Percentiles rank a stretch among this genome's conserved stretches.
phyloP scores from a whole-genome alignment of 202 grass and related monocot species.

The Cymbopogon flexuosus region DNA sequence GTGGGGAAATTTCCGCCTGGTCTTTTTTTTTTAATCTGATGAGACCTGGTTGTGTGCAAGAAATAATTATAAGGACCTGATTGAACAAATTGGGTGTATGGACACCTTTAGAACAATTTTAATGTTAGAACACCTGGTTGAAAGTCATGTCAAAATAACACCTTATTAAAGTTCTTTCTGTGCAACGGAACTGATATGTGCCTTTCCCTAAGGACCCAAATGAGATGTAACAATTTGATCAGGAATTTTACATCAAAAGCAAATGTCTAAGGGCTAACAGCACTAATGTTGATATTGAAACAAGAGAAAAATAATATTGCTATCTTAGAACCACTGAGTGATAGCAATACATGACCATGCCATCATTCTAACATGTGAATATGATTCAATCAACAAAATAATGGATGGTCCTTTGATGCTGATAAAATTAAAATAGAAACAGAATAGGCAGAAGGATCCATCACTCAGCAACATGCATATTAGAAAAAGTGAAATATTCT shows the following conservation, averaged over 20 bases:
- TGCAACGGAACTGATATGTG: constrained; percentile 8
- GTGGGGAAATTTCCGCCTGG: neutral
- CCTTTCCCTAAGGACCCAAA: constrained; percentile 13
- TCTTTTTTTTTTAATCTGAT: neutral
- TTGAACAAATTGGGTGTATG: neutral
- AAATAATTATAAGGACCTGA: neutral
- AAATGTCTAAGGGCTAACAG: neutral
- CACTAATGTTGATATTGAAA: constrained; percentile 1
- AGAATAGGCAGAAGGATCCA: neutral
- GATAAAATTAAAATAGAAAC: constrained; percentile 22
- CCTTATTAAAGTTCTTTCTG: neutral
- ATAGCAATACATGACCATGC: constrained; percentile 7
- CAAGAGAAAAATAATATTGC: neutral
- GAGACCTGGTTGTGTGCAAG: neutral
- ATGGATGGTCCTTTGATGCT: neutral
- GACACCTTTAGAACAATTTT: neutral
- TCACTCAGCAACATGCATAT: neutral
- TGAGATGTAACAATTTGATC: constrained; percentile 8
- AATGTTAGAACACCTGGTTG: neutral
- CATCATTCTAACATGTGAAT: neutral
- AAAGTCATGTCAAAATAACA: neutral
- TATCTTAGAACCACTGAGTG: neutral
- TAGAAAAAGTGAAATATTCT: constrained; percentile 7
- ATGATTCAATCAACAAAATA: constrained; percentile 2
- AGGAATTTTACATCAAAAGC: constrained; percentile 1